Percentiles rank a stretch among this genome's conserved stretches.
Evolutionary conservation across 192 early-diverging fungal species (phyloP).

Genomic region (Paraglomus brasilianum): DNA sequence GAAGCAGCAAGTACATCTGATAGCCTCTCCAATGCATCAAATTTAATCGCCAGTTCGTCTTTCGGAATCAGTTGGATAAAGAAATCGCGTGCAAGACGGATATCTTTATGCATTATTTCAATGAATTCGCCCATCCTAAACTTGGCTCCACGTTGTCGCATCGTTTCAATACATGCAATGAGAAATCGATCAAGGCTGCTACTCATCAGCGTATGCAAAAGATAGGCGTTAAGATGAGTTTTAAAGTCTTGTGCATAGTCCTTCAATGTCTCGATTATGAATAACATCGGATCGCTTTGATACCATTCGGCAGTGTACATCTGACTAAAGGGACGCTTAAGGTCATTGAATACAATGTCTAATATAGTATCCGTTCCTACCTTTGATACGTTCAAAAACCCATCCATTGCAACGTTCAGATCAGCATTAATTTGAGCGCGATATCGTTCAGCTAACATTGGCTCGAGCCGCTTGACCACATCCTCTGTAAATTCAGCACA

Average conservation of each 20-base stretch:
- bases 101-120: conserved; percentile 76
- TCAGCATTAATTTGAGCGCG: conserved; percentile 61
- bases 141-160: conserved; percentile 72
- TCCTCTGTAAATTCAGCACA: conserved; percentile 89
- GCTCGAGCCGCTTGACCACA: conserved; percentile 58
- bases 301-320: conserved; percentile 90
- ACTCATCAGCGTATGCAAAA: conserved; percentile 83
- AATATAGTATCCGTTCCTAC: conserved; percentile 72
- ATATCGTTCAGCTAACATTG: conserved; percentile 57
- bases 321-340: conserved; percentile 68
- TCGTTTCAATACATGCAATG: conserved; percentile 81
- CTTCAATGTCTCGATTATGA: conserved; percentile 89
- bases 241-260: conserved; percentile 92
- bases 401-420: conserved; percentile 76
- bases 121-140: conserved; percentile 67
- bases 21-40: conserved; percentile 83
- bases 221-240: conserved; percentile 81
- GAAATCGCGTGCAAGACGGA: conserved; percentile 70
- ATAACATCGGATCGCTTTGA: conserved; percentile 80
- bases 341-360: conserved; percentile 83
- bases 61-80: conserved; percentile 72
- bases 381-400: conserved; percentile 88
- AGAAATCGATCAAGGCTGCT: conserved; percentile 86
- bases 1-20: conserved; percentile 77
- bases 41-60: conserved; percentile 71